Evolutionary conservation across 805 yeast species (phyloP).

Genomic region (Barnettozyma salicaria): DNA sequence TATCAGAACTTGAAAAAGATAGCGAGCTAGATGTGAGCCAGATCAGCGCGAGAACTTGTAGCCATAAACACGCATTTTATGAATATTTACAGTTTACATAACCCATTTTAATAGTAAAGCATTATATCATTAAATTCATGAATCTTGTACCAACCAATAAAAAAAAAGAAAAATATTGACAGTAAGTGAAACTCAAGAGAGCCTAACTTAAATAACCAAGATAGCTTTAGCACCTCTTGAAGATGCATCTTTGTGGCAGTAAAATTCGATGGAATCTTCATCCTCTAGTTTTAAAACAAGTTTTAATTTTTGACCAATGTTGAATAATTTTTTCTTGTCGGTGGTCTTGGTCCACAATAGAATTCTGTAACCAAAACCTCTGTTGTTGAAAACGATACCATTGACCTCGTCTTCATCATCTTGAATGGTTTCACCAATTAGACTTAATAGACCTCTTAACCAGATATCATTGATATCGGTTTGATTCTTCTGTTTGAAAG

Average conservation of each 20-base stretch:
- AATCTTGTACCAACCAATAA: not conserved
- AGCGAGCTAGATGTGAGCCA: too few species aligned
- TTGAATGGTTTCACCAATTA: conserved; percentile 89
- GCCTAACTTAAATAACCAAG: conserved; percentile 19
- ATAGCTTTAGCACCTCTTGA: conserved; percentile 25
- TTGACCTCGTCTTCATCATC: conserved; percentile 80
- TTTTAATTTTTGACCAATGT: conserved; percentile 84
- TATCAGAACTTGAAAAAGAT: not conserved
- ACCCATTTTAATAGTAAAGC: too few species aligned
- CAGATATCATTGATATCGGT: conserved; percentile 80
- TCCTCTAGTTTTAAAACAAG: conserved; percentile 72
- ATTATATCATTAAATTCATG: too few species aligned
- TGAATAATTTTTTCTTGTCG: conserved; percentile 53
- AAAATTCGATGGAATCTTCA: conserved; percentile 75
- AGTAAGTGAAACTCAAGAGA: not conserved
- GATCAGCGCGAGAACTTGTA: too few species aligned
- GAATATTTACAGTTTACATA: too few species aligned
- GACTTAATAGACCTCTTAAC: conserved; percentile 83
- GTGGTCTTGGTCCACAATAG: conserved; percentile 91
- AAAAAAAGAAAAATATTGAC: not conserved
- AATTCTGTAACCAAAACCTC: conserved; percentile 75
- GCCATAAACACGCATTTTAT: too few species aligned
- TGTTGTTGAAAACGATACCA: conserved; percentile 87
- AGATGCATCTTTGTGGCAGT: conserved; percentile 41
- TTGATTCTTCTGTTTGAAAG: conserved; percentile 54